Evolutionary conservation across 2,329 filamentous ascomycete genomes (phyloP).

Genomic region (Colletotrichum abscissum): DNA sequence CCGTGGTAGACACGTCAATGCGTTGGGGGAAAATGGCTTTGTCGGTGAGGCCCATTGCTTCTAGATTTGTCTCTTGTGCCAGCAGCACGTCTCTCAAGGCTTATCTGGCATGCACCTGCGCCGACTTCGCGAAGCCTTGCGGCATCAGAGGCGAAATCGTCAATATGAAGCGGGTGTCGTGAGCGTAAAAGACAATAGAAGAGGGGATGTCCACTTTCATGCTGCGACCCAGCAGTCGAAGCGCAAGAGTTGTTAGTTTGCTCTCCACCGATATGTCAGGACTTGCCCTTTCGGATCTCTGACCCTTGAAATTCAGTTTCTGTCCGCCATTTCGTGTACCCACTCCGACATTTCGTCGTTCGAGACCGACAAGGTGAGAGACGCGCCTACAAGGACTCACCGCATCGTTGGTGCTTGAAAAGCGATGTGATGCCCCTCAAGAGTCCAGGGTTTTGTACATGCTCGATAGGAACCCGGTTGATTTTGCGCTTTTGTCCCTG

Average conservation of each 20-base stretch:
- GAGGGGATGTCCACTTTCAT: neutral
- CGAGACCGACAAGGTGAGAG: conserved; percentile 12
- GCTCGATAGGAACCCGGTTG: neutral
- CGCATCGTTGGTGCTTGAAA: conserved; percentile 26
- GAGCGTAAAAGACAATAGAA: neutral
- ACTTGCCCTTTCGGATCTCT: neutral
- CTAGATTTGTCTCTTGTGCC: neutral
- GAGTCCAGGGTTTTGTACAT: neutral
- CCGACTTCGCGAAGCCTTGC: neutral
- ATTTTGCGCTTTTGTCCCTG: neutral
- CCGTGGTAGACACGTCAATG: neutral
- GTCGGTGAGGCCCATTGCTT: neutral
- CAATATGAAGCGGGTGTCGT: neutral
- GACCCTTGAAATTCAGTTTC: neutral
- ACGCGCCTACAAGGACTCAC: conserved; percentile 29
- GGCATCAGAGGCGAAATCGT: neutral
- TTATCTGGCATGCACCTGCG: neutral
- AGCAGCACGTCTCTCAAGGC: neutral
- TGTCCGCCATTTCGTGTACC: conserved; percentile 10
- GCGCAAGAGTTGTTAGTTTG: neutral
- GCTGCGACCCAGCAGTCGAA: neutral
- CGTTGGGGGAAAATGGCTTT: neutral
- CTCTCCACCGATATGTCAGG: conserved; percentile 3
- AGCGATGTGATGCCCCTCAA: conserved; percentile 7
- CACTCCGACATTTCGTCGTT: conserved; percentile 16